Base-by-base conservation (phyloP, 1,139 yeast genomes). In the Debaryomyces subglobosus region DNA sequence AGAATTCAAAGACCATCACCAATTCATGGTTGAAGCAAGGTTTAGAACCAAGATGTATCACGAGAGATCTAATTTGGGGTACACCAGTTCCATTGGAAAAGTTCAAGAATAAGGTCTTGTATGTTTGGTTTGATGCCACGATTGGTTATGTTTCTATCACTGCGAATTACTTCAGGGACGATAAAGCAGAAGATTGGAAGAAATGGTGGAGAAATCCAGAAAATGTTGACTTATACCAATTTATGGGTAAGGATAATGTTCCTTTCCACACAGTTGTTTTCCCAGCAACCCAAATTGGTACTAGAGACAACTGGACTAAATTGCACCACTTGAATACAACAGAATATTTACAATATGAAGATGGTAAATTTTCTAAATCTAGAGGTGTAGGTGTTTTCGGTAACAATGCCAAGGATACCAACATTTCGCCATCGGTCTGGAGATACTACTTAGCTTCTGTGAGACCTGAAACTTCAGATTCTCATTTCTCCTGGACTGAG, bases 231-330 rank as follows among this genome's bases (percentile, higher is more conserved):
- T 76, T 95, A 56, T 91, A 89, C 68, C 99, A 94, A 75, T 94
- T 94, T 69, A 94, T 94, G 99, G 99, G 99, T 73, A 94, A 94
- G 72, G 99, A 94, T 69, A 94, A 94, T 63, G 97, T 92, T 59
- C 98, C 98, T 36, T 94, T 94, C 89, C 99, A 94, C 65, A 88
- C 97, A 1, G 99, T 95, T 51, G 96, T 94, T 50, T 94, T 92
- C 89, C 99, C 99, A 52, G 84, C 95, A 41, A 74, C 96, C 37
- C 87, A 86, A 69, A 74, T 94, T 45, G 99, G 98, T 68, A 92
- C 99, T 20, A 73, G 79, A 24, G 95, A 92, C 51, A 64, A 77
- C 41, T 94, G 98, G 98, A 92, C 97, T 51, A 86, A 83, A 82
- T 79, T 92, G 58, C 90, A 90, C 64, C 97, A 92, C 68, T 72